Conservation (phyloP, 495 filamentous ascomycete species). For the Friedmanniomyces simplex region DNA sequence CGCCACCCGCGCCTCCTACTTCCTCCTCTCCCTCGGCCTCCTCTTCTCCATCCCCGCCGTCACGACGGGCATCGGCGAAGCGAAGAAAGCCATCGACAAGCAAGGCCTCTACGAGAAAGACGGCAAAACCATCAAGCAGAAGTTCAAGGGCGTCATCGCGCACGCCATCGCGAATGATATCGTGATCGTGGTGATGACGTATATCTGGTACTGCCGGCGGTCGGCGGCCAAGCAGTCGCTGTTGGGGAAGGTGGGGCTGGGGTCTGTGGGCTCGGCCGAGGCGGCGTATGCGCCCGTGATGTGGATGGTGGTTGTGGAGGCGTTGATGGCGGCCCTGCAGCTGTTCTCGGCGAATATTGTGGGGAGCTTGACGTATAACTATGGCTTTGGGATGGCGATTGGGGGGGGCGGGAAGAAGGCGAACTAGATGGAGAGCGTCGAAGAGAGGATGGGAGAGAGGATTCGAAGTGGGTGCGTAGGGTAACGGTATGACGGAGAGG, state of each 20-base stretch:
- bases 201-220: conserved; percentile 15
- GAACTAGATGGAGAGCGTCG: conserved; percentile 1
- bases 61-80: conserved; percentile 18
- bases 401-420: conserved; percentile 13
- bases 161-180: conserved; percentile 21
- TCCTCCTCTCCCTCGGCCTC: conserved; percentile 20
- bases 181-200: conserved; percentile 9
- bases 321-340: conserved; percentile 6
- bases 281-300: conserved; percentile 12
- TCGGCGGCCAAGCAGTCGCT: background rate
- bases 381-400: conserved; percentile 15
- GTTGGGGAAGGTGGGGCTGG: conserved; percentile 15
- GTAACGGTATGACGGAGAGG: no score
- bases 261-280: background rate
- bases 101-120: conserved; percentile 22
- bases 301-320: conserved; percentile 21
- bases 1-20: conserved; percentile 19
- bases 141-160: conserved; percentile 21
- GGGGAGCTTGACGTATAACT: conserved; percentile 17
- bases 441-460: no score
- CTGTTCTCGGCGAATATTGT: conserved; percentile 16
- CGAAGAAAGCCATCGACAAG: conserved; percentile 16
- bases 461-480: no score
- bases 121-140: conserved; percentile 16
- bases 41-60: conserved; percentile 20